Conservation (phyloP, 352 stramenopile genomes). For the Phytopythium boreale region DNA sequence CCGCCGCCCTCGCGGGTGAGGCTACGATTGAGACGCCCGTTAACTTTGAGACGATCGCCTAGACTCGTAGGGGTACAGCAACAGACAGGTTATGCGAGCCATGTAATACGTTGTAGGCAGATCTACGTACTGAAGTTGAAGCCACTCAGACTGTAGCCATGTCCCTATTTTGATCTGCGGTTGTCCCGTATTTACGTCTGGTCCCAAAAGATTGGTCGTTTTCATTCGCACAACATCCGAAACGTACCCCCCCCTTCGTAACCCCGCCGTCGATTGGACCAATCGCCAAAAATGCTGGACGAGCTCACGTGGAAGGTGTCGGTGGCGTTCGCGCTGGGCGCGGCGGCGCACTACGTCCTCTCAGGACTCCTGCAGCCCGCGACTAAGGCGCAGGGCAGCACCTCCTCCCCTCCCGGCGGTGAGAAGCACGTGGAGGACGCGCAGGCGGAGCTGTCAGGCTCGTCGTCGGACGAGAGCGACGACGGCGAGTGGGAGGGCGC, state of each 20-base stretch:
- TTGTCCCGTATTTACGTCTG: too few relatives aligned
- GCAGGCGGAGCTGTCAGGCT: slow-evolving; percentile 1
- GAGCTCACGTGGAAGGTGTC: slow-evolving; percentile 80
- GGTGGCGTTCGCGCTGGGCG: slow-evolving; percentile 67
- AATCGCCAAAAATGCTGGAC: slow-evolving; percentile 28
- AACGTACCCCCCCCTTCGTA: not conserved
- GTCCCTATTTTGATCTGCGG: not conserved
- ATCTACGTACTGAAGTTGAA: not conserved
- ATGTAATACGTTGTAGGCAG: too few relatives aligned
- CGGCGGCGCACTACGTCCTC: slow-evolving; percentile 61
- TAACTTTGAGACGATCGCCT: slow-evolving; percentile 1
- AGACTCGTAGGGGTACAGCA: not conserved
- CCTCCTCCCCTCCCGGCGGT: not conserved
- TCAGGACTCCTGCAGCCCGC: slow-evolving; percentile 25
- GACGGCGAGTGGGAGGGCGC: slow-evolving; percentile 64
- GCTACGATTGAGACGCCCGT: not conserved
- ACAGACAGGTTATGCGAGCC: not conserved
- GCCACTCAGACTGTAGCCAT: not conserved
- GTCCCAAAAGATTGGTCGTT: too few relatives aligned
- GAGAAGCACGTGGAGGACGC: not conserved
- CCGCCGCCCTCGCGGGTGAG: not conserved
- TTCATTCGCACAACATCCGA: not conserved
- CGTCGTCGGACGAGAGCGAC: slow-evolving; percentile 36
- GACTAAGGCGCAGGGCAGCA: too few relatives aligned
- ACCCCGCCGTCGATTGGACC: not conserved